Evolutionary conservation across 2,329 filamentous ascomycete genomes (phyloP), one percentile per base, ranked within the genome.

Genomic region (Beauveria sp.): DNA sequence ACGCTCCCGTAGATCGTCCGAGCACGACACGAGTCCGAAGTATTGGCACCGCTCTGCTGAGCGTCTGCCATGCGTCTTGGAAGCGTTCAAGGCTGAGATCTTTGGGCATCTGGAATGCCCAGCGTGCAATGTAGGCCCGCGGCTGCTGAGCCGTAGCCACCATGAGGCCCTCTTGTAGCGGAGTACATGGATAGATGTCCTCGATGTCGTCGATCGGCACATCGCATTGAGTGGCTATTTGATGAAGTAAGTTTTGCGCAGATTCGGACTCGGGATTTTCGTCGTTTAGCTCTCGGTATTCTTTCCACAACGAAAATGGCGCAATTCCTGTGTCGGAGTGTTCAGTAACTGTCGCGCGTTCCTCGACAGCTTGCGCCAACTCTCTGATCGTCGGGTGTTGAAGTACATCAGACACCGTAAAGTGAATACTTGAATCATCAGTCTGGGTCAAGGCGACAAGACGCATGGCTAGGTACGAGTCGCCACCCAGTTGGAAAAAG

Each of bases 131-230:
- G 44, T 46, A 46, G 44, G 44, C 44, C n/a, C 44, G 44, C 44
- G 44, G 44, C 44, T 46, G 44, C 30, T 55, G 28, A 5, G 64
- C 62, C n/a, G 59, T 37, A 18, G 63, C 58, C 24, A 64, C 34
- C 40, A 64, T 55, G 24, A 46, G 44, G 6, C 61, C 56, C 16
- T 51, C 28, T 22, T 64, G 63, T 18, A 64, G 48, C 22, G 63
- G 52, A 6, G 61, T 62, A n/a, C 61, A 63, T 14, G 61, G 61
- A 18, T 60, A 62, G 30, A 63, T 41, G 43, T 64, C 63, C 34
- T 55, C 40, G 3, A 63, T 43, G 44, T 50, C 48, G 7, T 56
- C 34, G 9, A 43, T 58, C 8, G 8, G 30, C 18, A 59, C 34
- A 9, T 57, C 28, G 22, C 46, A 51, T 24, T 54, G 43, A 14